Base-by-base conservation (phyloP, 2,329 filamentous ascomycete genomes). In the Trichoderma sp. region DNA sequence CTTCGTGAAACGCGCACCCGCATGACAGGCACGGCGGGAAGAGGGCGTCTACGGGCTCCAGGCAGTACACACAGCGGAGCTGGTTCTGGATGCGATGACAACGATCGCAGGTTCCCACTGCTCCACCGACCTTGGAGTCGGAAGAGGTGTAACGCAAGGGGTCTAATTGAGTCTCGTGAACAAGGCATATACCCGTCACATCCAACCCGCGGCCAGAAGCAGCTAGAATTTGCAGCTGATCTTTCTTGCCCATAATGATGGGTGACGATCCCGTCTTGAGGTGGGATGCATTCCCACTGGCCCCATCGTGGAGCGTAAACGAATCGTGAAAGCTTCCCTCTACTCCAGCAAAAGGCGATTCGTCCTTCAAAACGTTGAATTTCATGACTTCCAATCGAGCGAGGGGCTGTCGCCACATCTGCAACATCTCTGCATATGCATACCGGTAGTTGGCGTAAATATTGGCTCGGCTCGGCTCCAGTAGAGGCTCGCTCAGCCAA, bases 331-430 rank as follows among this genome's bases (percentile, higher is more conserved):
- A 79, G 73, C 78, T 81, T 57, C 75, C 76, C 26, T 81, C 79
- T 4, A 73, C 71, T 34, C 77, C 78, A 1, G 78, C 76, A 6
- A 78, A 77, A 4, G 70, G 78, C 75, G 61, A 75, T 62, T 85
- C 84, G 30, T 87, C 86, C 69, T 86, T 86, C 50, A 92, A 81
- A 4, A 88, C 85, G 73, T 91, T 91, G 76, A 92, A 92, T 76
- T 92, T 92, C 80, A 92, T 85, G 32, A 92, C 87, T 77, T 92
- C 90, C 1, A 92, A 84, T 20, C 90, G 84, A 36, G 88, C 85
- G 5, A 92, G 80, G 0, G 89, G 89, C 70, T 90, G 86, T 2
- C 85, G 83, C 90, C 90, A 92, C 80, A 89, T 87, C 74, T 90
- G 90, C 4, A 92, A 84, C 80, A 92, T 86, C 79, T 91, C 89